phyloP scores from a whole-genome alignment of 768 basidiomycete species.

The Tubosaeta sp. region DNA sequence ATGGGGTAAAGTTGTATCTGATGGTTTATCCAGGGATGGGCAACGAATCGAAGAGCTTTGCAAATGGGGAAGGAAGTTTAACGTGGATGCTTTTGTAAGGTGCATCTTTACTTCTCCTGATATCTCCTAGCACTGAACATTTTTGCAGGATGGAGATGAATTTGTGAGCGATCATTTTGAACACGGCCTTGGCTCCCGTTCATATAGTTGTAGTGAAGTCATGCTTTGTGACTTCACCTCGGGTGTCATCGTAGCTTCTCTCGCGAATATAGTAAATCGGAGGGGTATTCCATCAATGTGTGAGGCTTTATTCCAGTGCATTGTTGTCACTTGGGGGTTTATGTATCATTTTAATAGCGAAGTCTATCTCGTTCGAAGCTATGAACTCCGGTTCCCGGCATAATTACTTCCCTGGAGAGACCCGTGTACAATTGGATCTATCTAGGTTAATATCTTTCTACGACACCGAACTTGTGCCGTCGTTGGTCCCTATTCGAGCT shows the following conservation, averaged over 20 bases:
- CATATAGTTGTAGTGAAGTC: not conserved
- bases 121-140: not conserved
- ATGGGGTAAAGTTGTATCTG: not conserved
- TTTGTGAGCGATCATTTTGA: not conserved
- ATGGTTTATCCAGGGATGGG: not conserved
- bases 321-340: not conserved
- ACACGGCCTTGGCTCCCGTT: not conserved
- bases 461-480: not conserved
- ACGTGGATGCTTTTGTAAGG: not conserved
- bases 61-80: not conserved
- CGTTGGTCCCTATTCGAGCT: not conserved
- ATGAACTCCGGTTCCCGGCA: constrained; percentile 17
- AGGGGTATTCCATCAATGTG: not conserved
- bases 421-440: constrained; percentile 17
- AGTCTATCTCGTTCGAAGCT: constrained; percentile 1
- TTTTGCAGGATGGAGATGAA: not conserved
- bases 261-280: not conserved
- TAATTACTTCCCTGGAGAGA: constrained; percentile 19
- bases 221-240: not conserved
- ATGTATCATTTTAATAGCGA: not conserved
- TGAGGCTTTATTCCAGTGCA: not conserved
- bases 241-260: not conserved
- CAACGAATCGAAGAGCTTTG: not conserved
- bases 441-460: not conserved
- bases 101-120: not conserved